Evolutionary conservation across 495 filamentous ascomycete species (phyloP).

Genomic region (Talaromyces thailandensis): DNA sequence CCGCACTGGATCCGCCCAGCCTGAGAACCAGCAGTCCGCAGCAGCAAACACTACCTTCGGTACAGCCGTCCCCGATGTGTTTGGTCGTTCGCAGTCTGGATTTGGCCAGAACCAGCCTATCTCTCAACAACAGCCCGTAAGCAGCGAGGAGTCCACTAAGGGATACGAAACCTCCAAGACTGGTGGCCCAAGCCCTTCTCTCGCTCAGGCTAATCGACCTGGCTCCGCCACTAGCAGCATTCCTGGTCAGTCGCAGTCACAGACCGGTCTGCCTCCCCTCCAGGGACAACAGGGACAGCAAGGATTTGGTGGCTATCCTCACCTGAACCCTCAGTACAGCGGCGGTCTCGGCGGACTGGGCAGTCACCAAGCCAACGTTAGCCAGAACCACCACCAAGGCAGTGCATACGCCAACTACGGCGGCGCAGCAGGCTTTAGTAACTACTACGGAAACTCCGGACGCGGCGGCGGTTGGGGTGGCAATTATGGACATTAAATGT

Average conservation of each 20-base stretch:
- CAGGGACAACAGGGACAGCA: conserved; percentile 55
- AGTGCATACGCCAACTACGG: conserved; percentile 41
- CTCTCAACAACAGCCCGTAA: conserved; percentile 51
- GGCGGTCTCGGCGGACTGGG: conserved; percentile 60
- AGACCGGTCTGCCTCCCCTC: conserved; percentile 60
- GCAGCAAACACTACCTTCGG: conserved; percentile 56
- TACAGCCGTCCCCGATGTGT: conserved; percentile 65
- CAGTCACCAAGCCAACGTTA: conserved; percentile 49
- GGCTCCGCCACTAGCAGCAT: conserved; percentile 75
- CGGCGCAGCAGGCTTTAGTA: conserved; percentile 43
- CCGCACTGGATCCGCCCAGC: conserved; percentile 65
- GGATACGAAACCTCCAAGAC: conserved; percentile 66
- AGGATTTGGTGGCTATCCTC: conserved; percentile 65
- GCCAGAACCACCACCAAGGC: conserved; percentile 54
- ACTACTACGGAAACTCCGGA: conserved; percentile 43
- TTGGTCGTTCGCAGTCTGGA: conserved; percentile 57
- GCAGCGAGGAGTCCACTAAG: conserved; percentile 65
- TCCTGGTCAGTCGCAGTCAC: conserved; percentile 49
- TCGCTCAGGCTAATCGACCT: conserved; percentile 69
- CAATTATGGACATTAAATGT: conserved; percentile 46
- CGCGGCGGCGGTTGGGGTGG: conserved; percentile 57
- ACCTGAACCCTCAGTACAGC: conserved; percentile 65
- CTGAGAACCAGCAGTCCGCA: conserved; percentile 51
- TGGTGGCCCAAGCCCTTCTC: conserved; percentile 73
- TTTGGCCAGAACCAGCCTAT: conserved; percentile 64